Evolutionary conservation across 352 stramenopile genomes (phyloP), one percentile per base, ranked within the genome.

Genomic region (Globisporangium acanthophoron): DNA sequence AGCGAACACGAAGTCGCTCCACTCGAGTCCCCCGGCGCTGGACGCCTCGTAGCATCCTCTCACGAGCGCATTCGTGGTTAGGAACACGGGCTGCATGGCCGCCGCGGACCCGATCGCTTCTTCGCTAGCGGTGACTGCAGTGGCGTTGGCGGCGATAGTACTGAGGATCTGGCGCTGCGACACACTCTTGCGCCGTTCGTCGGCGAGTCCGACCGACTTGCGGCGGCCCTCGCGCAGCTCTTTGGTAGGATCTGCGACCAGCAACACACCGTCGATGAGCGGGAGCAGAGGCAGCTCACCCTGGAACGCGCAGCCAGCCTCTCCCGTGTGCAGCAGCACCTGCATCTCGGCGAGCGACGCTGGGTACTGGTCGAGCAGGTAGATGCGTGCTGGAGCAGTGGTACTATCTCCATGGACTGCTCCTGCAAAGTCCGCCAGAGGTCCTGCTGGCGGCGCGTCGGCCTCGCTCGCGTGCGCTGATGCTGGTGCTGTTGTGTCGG

Each of bases 1-100:
- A 0, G 76, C 69, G 56, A 90, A 88, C n/a, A 73, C 65, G 56
- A 92, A 89, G 61, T 90, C 82, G n/a, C 69, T 89, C 82, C 82
- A 90, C 64, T 87, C 72, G 27, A 92, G 55, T 0, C 79, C 76
- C 3, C 79, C 76, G 16, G 79, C 60, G 16, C 35, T 61, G 1
- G 74, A 59, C 21, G 68, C 67, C 16, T 80, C 64, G 37, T 76
- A 79, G 8, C 86, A 69, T 5, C 66, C 51, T 21, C 63, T 65
- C 5, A 86, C 63, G 8, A 81, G 56, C 15, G 52, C 47, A 59
- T 81, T 86, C 7, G 68, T 56, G 0, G 65, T 67, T 35, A 81
- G 65, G 57, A 87, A 87, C 6, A 76, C 56, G 0, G 74, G 74
- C 8, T 45, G 61, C 29, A 16, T 31, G 16, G 51, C n/a, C 12